phyloP scores from a whole-genome alignment of 2,329 filamentous ascomycete species.

The Hirsutella minnesotensis region DNA sequence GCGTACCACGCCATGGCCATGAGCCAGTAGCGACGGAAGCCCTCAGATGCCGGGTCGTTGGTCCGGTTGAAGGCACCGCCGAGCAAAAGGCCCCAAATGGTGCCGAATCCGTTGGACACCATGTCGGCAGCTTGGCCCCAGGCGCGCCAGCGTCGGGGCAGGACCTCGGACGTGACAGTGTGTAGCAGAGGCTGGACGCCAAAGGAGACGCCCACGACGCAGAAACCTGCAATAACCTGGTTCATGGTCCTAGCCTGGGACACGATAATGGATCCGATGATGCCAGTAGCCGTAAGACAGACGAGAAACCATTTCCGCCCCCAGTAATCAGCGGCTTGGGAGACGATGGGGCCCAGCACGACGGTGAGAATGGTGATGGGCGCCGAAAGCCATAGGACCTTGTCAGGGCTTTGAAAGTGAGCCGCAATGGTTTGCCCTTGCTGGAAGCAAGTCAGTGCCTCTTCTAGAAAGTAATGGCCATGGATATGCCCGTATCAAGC shows the following conservation, averaged over 20 bases:
- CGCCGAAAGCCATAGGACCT: conserved; percentile 21
- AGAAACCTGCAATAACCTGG: conserved; percentile 25
- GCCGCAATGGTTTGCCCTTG: conserved; percentile 20
- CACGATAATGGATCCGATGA: conserved; percentile 22
- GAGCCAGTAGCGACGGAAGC: conserved; percentile 24
- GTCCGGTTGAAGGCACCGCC: conserved; percentile 21
- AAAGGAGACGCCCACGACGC: conserved; percentile 21
- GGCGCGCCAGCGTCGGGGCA: conserved; percentile 22
- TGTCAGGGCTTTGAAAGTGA: conserved; percentile 11
- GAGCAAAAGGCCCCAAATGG: conserved; percentile 18
- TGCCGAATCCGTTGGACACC: not conserved
- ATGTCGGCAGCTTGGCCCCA: not conserved
- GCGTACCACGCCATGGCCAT: conserved; percentile 17
- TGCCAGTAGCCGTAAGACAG: conserved; percentile 18
- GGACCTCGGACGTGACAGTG: conserved; percentile 25
- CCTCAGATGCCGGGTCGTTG: conserved; percentile 12
- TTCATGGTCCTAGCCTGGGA: conserved; percentile 19
- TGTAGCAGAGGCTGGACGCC: conserved; percentile 26
- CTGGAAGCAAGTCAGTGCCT: conserved; percentile 6
- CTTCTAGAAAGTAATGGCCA: not conserved
- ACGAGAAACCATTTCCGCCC: conserved; percentile 29
- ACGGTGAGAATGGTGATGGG: conserved; percentile 7
- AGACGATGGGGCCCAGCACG: conserved; percentile 22
- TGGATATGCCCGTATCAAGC: too few species aligned
- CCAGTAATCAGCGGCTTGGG: conserved; percentile 29